Percentiles rank a stretch among this genome's conserved stretches.
phyloP scores from a whole-genome alignment of 148 eudicot species.

The Amaranthus hypochondriacus region DNA sequence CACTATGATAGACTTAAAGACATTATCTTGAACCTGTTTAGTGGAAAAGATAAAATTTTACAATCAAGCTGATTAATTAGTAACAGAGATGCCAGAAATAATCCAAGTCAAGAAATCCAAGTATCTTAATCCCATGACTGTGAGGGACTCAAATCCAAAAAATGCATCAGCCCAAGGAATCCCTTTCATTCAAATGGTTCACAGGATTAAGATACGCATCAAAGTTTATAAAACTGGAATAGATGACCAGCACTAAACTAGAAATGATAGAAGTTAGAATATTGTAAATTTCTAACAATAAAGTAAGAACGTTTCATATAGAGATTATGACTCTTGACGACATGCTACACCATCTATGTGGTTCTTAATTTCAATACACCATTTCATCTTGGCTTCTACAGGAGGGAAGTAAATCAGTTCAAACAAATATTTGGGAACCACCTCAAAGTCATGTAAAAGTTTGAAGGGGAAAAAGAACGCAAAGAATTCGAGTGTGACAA shows the following conservation, averaged over 20 bases:
- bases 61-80: conserved; percentile 6
- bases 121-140: background rate
- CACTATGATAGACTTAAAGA: conserved; percentile 29
- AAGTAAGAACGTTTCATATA: background rate
- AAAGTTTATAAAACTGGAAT: background rate
- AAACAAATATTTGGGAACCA: background rate
- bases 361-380: conserved; percentile 2
- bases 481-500: background rate
- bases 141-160: too few species aligned
- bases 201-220: background rate
- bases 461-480: background rate
- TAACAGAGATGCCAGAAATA: background rate
- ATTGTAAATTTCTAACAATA: background rate
- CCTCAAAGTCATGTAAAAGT: background rate
- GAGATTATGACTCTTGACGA: background rate
- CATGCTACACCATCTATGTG: background rate
- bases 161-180: background rate
- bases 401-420: background rate
- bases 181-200: background rate
- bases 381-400: background rate
- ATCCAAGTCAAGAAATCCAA: background rate
- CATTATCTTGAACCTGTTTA: conserved; percentile 56
- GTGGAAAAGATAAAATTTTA: conserved; percentile 6
- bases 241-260: background rate
- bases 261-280: background rate